A percentile compares a stretch with the other conserved stretches of the same genome.
These are phyloP conservation scores for Trebouxia sp. DNA, from an alignment of 139 green algal species.

Conservation along the genomic window DNA sequence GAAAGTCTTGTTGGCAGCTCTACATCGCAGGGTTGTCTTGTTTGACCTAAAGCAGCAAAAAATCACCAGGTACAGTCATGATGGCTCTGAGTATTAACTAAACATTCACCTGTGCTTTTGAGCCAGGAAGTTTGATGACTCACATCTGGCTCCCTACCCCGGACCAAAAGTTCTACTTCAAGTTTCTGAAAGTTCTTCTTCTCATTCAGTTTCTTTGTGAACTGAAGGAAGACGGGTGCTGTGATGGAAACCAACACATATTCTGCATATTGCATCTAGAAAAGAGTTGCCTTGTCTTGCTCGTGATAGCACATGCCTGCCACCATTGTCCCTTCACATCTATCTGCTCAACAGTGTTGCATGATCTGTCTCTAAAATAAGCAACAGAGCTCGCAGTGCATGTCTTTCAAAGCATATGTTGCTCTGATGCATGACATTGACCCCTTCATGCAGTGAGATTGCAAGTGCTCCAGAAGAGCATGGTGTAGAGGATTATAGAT, in stretches of 20 bases:
- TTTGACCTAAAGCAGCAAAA: slow-evolving; percentile 10
- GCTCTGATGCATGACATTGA: background rate
- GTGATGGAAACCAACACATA: too few species aligned
- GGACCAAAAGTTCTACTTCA: background rate
- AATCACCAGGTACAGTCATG: background rate
- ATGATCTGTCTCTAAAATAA: background rate
- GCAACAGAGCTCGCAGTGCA: background rate
- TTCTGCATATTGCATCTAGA: too few species aligned
- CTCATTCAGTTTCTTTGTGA: too few species aligned
- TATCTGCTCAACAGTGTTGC: background rate
- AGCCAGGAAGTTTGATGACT: background rate
- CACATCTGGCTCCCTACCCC: background rate
- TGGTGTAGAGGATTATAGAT: background rate
- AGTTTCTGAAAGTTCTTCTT: background rate
- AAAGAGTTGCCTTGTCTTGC: too few species aligned
- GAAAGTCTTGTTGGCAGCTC: background rate
- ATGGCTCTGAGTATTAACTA: background rate
- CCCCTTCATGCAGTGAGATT: slow-evolving; percentile 12
- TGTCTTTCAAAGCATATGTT: background rate
- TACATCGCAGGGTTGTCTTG: background rate
- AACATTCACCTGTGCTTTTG: background rate
- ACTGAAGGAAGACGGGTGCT: too few species aligned
- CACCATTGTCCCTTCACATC: too few species aligned
- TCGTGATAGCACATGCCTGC: too few species aligned
- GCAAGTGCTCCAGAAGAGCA: slow-evolving; percentile 19